Base-by-base conservation (phyloP, 1,284 basidiomycete species). In the Afroboletus lepidellus region DNA sequence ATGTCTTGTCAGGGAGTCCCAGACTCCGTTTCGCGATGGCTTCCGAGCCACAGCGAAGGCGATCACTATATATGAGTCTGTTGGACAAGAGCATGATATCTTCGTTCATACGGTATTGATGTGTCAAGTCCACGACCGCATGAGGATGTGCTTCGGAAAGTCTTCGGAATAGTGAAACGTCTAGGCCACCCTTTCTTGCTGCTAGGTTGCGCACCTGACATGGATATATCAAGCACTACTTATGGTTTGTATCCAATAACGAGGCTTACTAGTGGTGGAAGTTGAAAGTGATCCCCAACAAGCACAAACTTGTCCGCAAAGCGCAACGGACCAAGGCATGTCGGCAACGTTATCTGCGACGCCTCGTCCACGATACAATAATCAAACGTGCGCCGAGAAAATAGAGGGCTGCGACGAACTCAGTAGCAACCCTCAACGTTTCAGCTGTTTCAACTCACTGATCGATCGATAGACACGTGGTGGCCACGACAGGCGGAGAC, bases 281-380 rank as follows among this genome's bases (percentile, higher is more conserved):
- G 82, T 67, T 99, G 97, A 72, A 90, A 92, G 70, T 98, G 96
- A 68, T 99, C 96, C 3, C 96, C 96, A 11, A 99, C 94, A 8
- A 99, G 85, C 1, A 99, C 84, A 59, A 98, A 99, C 47, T 80
- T 91, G 43, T 94, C 82, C 3, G 94, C 93, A 60, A 88, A 93
- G 0, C 94, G 83, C 7, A 99, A 74, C 0, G 97, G 96, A 0
- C 97, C 96, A 1, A 99, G 75, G 64, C 94, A 98, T 0, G 94
- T 95, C 0, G 97, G 97, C 3, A 99, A 72, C 0, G 96, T 98
- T 57, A 99, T 95, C 69, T 99, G 97, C 0, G 95, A 98, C 0
- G 96, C 97, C 68, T 99, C 97, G 60, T 99, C 97, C 13, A 99
- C 88, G 54, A 99, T 98, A 72, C 96, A 99, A 64, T 95, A 96